These are phyloP conservation scores for Exsudoporus frostii DNA, from an alignment of 768 basidiomycete species.

Conservation along the genomic window DNA sequence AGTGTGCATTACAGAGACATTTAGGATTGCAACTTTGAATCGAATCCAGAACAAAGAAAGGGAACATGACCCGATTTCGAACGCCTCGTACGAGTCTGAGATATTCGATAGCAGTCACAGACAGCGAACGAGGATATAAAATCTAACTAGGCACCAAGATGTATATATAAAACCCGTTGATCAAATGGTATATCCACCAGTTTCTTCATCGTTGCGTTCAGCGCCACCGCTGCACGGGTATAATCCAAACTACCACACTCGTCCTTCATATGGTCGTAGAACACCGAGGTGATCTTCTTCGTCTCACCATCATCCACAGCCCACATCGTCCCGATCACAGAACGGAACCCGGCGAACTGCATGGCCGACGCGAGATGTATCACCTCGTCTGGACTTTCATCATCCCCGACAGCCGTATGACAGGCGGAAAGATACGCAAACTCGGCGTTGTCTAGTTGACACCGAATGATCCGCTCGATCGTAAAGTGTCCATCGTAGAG, in stretches of 20 bases:
- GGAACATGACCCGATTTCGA: not conserved
- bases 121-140: not conserved
- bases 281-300: not conserved
- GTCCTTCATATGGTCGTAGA: not conserved
- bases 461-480: slow-evolving; percentile 5
- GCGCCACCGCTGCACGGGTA: not conserved
- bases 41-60: not conserved
- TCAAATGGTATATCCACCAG: not conserved
- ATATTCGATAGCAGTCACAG: not conserved
- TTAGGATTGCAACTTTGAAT: not conserved
- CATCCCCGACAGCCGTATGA: not conserved
- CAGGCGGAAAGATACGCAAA: slow-evolving; percentile 26
- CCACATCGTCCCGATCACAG: slow-evolving; percentile 2
- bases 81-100: not conserved
- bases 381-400: slow-evolving; percentile 9
- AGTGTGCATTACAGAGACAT: not conserved
- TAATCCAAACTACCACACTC: not conserved
- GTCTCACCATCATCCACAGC: not conserved
- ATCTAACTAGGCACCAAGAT: not conserved
- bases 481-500: slow-evolving; percentile 8
- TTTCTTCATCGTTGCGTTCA: not conserved
- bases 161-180: not conserved
- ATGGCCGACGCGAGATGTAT: slow-evolving; percentile 1
- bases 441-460: slow-evolving; percentile 2
- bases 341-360: not conserved